A percentile compares a stretch with the other conserved stretches of the same genome.
phyloP scores from a whole-genome alignment of 805 yeast species.

The Zygoascus flipseniorum region DNA sequence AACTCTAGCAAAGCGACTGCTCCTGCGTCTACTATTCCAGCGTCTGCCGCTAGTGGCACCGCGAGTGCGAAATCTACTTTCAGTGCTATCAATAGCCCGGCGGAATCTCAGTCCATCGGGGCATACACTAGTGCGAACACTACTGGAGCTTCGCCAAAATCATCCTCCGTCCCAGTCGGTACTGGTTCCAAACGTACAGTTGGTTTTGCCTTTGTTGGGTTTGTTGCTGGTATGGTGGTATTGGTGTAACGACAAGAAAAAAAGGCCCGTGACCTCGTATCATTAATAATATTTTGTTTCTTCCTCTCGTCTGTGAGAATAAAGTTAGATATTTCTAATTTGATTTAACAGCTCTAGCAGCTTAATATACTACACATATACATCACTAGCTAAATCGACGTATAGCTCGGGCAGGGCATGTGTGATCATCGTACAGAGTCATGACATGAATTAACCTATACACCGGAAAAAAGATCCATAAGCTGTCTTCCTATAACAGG shows the following conservation, averaged over 20 bases:
- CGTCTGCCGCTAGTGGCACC: background rate
- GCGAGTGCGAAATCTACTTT: background rate
- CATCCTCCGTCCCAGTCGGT: background rate
- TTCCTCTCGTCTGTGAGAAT: background rate
- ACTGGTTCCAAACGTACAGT: background rate
- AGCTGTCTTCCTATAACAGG: slow-evolving; percentile 27
- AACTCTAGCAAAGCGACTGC: background rate
- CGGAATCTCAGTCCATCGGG: slow-evolving; percentile 4
- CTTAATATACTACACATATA: background rate
- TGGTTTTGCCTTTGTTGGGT: background rate
- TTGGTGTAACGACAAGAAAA: background rate
- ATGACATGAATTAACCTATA: background rate
- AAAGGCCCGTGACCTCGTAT: background rate
- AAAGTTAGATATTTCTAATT: background rate
- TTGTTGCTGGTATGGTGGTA: background rate
- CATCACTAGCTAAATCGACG: background rate
- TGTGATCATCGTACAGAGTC: background rate
- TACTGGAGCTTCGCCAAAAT: background rate
- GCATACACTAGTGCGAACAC: slow-evolving; percentile 2
- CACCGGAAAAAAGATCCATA: slow-evolving; percentile 21
- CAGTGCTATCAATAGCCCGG: background rate
- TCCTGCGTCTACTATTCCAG: background rate
- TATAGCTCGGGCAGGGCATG: background rate
- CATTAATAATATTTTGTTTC: background rate
- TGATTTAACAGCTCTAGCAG: background rate